These are phyloP conservation scores for Sporothrix pseudoabietina DNA, from an alignment of 2,329 filamentous ascomycete species.

Conservation along the genomic window DNA sequence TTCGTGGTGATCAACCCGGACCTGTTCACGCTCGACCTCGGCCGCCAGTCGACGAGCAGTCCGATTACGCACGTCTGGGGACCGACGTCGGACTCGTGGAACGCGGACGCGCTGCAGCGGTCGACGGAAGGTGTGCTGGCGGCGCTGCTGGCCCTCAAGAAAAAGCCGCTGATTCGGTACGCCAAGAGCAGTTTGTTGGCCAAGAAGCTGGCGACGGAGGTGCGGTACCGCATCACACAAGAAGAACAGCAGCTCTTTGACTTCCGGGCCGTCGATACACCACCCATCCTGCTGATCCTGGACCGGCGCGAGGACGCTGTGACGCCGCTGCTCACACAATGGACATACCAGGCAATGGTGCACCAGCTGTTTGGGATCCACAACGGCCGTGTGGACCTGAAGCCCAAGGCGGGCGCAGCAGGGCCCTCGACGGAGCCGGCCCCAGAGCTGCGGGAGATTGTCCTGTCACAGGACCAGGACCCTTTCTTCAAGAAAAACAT, in stretches of 20 bases:
- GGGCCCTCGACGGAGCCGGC: slow-evolving; percentile 60
- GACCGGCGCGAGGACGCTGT: slow-evolving; percentile 94
- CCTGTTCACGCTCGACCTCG: slow-evolving; percentile 76
- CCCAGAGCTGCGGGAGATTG: slow-evolving; percentile 88
- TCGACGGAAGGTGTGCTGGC: slow-evolving; percentile 86
- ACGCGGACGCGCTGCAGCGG: slow-evolving; percentile 81
- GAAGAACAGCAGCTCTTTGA: slow-evolving; percentile 97
- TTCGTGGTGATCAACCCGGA: slow-evolving; percentile 95
- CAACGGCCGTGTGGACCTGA: slow-evolving; percentile 91
- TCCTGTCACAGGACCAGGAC: slow-evolving; percentile 94
- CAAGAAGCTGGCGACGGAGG: slow-evolving; percentile 90
- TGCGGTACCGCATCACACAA: slow-evolving; percentile 89
- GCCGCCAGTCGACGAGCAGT: slow-evolving; percentile 23
- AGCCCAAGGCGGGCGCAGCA: slow-evolving; percentile 50
- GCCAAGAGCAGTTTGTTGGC: slow-evolving; percentile 86
- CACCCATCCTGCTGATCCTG: slow-evolving; percentile 85
- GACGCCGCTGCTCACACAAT: slow-evolving; percentile 91
- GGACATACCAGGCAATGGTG: slow-evolving; percentile 99
- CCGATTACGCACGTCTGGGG: slow-evolving; percentile 72
- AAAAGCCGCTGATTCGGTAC: slow-evolving; percentile 92
- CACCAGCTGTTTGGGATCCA: slow-evolving; percentile 92
- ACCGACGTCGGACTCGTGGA: slow-evolving; percentile 81
- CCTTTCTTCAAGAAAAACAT: slow-evolving; percentile 99
- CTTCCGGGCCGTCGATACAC: slow-evolving; percentile 91
- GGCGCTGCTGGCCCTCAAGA: slow-evolving; percentile 84